phyloP scores from a whole-genome alignment of 2,329 filamentous ascomycete genomes.

The Lachnellula cervina region DNA sequence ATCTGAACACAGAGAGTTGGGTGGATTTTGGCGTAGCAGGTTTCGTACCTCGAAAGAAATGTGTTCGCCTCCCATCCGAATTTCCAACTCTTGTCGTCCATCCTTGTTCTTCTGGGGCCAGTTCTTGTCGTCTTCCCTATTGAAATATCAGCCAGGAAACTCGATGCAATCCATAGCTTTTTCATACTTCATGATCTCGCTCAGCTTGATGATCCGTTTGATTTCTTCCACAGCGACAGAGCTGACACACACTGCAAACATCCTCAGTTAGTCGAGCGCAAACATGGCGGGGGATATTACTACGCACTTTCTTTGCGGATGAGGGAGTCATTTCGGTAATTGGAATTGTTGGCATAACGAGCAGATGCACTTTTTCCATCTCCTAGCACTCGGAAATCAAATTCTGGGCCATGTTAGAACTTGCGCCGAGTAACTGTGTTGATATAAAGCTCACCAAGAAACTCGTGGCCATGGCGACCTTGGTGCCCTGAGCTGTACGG shows the following conservation, averaged over 20 bases:
- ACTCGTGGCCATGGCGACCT: slow-evolving; percentile 96
- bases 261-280: slow-evolving; percentile 10
- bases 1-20: not conserved
- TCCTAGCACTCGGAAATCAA: slow-evolving; percentile 88
- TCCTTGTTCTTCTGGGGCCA: slow-evolving; percentile 99
- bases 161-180: not conserved
- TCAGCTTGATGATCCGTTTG: slow-evolving; percentile 93
- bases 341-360: slow-evolving; percentile 98
- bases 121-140: slow-evolving; percentile 92
- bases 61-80: slow-evolving; percentile 87
- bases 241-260: slow-evolving; percentile 84
- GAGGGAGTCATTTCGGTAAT: slow-evolving; percentile 96
- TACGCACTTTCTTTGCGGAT: slow-evolving; percentile 97
- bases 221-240: slow-evolving; percentile 87
- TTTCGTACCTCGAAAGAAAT: slow-evolving; percentile 85
- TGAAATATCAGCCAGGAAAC: slow-evolving; percentile 22
- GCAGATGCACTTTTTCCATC: slow-evolving; percentile 91
- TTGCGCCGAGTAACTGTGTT: not conserved
- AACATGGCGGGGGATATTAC: not conserved
- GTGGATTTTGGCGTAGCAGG: not conserved
- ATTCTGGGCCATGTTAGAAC: slow-evolving; percentile 56
- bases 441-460: slow-evolving; percentile 62
- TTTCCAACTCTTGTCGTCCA: slow-evolving; percentile 92
- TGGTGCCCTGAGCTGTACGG: slow-evolving; percentile 82
- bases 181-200: slow-evolving; percentile 89